These are phyloP conservation scores for Boletus reticulatus DNA, from an alignment of 768 basidiomycete genomes.

Conservation along the genomic window DNA sequence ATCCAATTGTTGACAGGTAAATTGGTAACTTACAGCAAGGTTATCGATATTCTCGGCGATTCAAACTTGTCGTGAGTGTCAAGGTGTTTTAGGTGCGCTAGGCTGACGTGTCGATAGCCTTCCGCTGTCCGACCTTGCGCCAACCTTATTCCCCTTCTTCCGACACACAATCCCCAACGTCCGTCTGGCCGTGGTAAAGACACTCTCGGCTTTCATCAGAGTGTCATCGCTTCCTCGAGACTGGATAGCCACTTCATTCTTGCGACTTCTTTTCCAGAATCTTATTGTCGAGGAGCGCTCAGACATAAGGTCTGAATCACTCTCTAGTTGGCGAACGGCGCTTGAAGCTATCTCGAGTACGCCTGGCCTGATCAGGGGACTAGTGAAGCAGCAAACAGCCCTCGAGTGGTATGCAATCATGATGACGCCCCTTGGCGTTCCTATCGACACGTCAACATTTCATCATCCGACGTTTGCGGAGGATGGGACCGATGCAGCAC, in stretches of 20 bases:
- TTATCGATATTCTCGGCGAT: conserved; percentile 73
- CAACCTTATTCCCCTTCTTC: conserved; percentile 92
- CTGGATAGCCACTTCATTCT: conserved; percentile 77
- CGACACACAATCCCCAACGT: conserved; percentile 95
- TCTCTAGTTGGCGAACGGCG: conserved; percentile 72
- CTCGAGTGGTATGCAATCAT: conserved; percentile 84
- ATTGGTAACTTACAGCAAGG: conserved; percentile 73
- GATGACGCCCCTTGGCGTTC: conserved; percentile 86
- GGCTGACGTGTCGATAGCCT: conserved; percentile 43
- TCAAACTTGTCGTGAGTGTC: conserved; percentile 64
- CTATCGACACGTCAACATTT: conserved; percentile 70
- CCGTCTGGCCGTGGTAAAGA: conserved; percentile 88
- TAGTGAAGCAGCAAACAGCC: conserved; percentile 57
- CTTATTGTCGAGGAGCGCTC: conserved; percentile 85
- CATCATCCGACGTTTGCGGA: conserved; percentile 55
- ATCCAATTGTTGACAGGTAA: conserved; percentile 51
- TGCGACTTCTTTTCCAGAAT: conserved; percentile 91
- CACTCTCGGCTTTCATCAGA: conserved; percentile 81
- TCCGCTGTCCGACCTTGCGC: conserved; percentile 78
- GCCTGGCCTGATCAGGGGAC: conserved; percentile 48
- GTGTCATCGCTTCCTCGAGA: conserved; percentile 69
- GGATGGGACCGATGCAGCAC: conserved; percentile 40
- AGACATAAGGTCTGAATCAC: conserved; percentile 77
- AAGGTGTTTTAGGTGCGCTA: neutral
- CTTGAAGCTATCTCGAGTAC: conserved; percentile 50